Evolutionary conservation across 352 stramenopile genomes (phyloP), one percentile per base, ranked within the genome.

Genomic region (Detonula confervacea): DNA sequence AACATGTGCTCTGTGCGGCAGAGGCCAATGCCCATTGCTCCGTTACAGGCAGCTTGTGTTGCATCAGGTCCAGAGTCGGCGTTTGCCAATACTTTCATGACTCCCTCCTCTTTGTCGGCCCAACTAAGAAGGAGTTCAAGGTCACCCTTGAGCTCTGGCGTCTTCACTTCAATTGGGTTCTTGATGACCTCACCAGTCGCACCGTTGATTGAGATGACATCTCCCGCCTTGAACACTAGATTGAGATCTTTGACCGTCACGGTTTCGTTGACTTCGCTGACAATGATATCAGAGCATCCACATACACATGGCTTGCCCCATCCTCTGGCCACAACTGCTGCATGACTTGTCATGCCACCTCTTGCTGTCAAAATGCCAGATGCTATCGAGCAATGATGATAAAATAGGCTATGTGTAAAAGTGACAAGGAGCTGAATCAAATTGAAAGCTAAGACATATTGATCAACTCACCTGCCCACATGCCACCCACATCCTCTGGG

Each of bases 1-100:
- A 95, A 95, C 90, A 95, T 94, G 72, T 95, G 90, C 77, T 95
- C 91, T 0, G 90, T 94, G n/a, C 91, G 89, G 56, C 67, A 87
- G 0, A 95, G 63, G 7, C 91, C 91, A 37, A 95, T 94, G 51
- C 87, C 91, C 64, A 92, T 77, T 16, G 90, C 89, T 57, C 89
- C 90, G 56, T 94, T 81, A 12, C 80, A 78, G 56, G 63, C 66
- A 18, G 90, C 91, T 49, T 94, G 82, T 8, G 84, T 76, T 9
- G 90, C 85, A 72, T 91, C 86, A n/a, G 80, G 75, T 27, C 86
- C 83, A 24, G 83, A 94, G 70, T 96, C 91, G 11, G 91, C 91
- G 77, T 95, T 96, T 6, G 89, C 76, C 29, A 90, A 67, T 12
- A 95, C 89, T 63, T 92, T 91, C 54, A 95, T 79, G 7, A 82